These are phyloP conservation scores for Styphnolobium japonicum DNA, from an alignment of 306 rosid species.

Conservation along the genomic window DNA sequence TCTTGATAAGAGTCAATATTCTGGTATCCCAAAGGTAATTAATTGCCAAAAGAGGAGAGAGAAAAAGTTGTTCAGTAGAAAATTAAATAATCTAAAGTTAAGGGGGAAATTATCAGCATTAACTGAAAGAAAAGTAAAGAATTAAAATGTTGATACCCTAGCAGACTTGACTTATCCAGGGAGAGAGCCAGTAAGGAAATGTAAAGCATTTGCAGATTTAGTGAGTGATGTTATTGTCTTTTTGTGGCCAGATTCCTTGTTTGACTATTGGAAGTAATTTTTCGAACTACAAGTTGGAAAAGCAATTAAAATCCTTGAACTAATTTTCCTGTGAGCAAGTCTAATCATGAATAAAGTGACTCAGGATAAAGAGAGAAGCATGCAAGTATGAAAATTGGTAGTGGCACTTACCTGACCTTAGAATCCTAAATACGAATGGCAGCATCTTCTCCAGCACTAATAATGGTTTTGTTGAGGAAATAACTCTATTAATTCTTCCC, in stretches of 20 bases:
- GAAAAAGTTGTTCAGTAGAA: neutral
- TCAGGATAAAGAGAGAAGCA: neutral
- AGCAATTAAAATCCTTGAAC: neutral
- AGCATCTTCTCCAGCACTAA: constrained; percentile 92
- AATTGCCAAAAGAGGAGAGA: neutral
- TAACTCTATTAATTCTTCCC: constrained; percentile 90
- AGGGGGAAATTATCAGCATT: neutral
- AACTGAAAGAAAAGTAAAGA: neutral
- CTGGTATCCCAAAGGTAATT: constrained; percentile 86
- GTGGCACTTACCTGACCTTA: constrained; percentile 69
- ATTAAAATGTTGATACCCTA: constrained; percentile 40
- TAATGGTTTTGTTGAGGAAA: constrained; percentile 68
- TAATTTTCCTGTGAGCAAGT: neutral
- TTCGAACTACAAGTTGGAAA: constrained; percentile 56
- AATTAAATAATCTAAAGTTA: neutral
- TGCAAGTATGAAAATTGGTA: too few relatives aligned
- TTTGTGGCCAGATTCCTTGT: constrained; percentile 79
- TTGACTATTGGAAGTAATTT: constrained; percentile 67
- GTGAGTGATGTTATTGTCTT: constrained; percentile 67
- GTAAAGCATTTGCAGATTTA: constrained; percentile 74
- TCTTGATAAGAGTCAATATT: constrained; percentile 82
- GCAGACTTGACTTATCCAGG: constrained; percentile 89
- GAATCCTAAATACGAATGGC: constrained; percentile 86
- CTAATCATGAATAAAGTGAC: neutral
- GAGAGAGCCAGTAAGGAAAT: constrained; percentile 90